Evolutionary conservation across 2,329 filamentous ascomycete genomes (phyloP).

Genomic region (Geosmithia putterillii): DNA sequence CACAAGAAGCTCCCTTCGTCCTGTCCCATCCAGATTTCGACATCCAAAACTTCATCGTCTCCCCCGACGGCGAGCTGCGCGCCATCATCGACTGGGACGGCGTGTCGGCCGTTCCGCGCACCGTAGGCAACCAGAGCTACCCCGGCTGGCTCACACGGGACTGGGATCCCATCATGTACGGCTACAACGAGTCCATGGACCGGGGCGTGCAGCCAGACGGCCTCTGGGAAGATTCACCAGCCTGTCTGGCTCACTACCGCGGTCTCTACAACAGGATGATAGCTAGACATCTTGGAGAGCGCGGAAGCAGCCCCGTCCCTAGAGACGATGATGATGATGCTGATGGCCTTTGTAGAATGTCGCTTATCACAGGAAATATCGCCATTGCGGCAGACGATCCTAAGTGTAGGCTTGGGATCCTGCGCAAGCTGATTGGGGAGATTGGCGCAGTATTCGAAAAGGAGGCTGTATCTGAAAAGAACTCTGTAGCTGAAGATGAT

Average conservation of each 20-base stretch:
- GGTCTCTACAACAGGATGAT: conserved; percentile 4
- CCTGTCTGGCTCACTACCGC: conserved; percentile 6
- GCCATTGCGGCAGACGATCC: not conserved
- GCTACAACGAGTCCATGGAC: conserved; percentile 6
- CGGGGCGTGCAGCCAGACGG: conserved; percentile 6
- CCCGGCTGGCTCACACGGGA: conserved; percentile 11
- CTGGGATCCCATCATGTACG: conserved; percentile 11
- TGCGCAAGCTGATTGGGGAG: not conserved
- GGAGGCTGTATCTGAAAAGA: too few relatives aligned
- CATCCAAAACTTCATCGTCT: conserved; percentile 16
- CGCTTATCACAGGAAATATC: not conserved
- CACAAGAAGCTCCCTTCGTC: conserved; percentile 6
- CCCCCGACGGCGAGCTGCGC: conserved; percentile 11
- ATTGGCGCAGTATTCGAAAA: not conserved
- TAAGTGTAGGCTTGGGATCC: not conserved
- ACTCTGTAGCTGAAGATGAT: too few relatives aligned
- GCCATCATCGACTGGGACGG: conserved; percentile 18
- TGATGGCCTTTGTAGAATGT: not conserved
- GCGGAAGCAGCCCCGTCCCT: not conserved
- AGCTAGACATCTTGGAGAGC: not conserved
- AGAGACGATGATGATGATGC: too few relatives aligned
- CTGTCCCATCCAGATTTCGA: conserved; percentile 15
- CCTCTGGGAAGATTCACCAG: conserved; percentile 9
- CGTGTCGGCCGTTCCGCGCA: conserved; percentile 9
- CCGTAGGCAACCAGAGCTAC: conserved; percentile 8